Evolutionary conservation across 2,329 filamentous ascomycete genomes (phyloP), one percentile per base, ranked within the genome.

Genomic region (Coniochaeta sp.): DNA sequence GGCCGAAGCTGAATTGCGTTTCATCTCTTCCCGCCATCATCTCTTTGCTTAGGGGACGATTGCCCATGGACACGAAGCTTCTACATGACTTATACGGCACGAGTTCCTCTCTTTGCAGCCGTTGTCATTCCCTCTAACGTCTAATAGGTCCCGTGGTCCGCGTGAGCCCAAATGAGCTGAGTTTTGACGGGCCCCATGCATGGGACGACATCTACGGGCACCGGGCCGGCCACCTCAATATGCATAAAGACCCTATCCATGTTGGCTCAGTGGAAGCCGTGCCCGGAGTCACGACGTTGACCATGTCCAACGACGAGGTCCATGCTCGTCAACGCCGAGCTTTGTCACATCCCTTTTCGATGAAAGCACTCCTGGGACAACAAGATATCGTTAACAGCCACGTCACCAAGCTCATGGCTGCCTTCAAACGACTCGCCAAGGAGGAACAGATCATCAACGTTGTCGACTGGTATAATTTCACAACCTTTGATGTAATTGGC

Each of bases 161-260:
- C 6, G 55, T 63, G 1, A 57, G 60, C 13, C 62, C 62, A 1
- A 56, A 63, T 28, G 63, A 65, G 40, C 52, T 65, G n/a, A 61
- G 56, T 45, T 65, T 65, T 48, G 56, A 58, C 47, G 54, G 55
- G 10, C 53, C 57, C 26, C 51, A 59, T n/a, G 63, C 63, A 2
- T 60, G 61, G 48, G 58, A 65, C 16, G 60, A 63, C n/a, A 65
- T 64, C 4, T 63, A 63, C 20, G 58, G 62, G 1, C 49, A 58
- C 47, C 57, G 57, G 7, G 62, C 64, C 53, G 31, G 60, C 50
- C 10, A 4, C 6, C 13, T 8, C 4, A 24, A 24, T 3, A 42
- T 42, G 18, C 38, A 42, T 7, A 38, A n/a, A 32, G 30, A 9
- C n/a, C 30, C 30, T 9, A 32, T n/a, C 30, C 30, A 32, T 9